phyloP scores from a whole-genome alignment of 805 yeast species.

The Pichia cephalocereana region DNA sequence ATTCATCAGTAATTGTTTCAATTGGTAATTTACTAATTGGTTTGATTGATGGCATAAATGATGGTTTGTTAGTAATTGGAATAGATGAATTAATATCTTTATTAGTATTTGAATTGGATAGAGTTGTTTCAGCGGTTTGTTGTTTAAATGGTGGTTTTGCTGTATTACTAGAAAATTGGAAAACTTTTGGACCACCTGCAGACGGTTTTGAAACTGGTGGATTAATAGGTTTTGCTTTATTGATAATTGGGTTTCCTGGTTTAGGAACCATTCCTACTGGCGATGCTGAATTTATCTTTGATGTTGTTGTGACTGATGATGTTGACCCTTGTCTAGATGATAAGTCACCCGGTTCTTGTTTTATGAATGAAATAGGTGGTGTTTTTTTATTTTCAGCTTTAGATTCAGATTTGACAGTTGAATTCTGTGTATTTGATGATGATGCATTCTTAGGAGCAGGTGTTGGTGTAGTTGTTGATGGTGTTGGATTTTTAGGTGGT shows the following conservation, averaged over 20 bases:
- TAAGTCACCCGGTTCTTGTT: not conserved
- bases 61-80: conserved; percentile 7
- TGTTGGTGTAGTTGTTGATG: conserved; percentile 4
- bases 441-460: not conserved
- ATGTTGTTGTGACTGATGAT: not conserved
- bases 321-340: not conserved
- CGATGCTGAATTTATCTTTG: not conserved
- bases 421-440: no score
- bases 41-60: not conserved
- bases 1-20: not conserved
- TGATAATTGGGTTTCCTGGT: no score
- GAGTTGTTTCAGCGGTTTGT: not conserved
- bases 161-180: conserved; percentile 7
- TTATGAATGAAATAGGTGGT: no score
- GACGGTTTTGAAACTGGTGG: not conserved
- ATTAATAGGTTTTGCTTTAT: not conserved
- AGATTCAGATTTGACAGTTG: no score
- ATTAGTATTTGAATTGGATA: not conserved
- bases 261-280: no score
- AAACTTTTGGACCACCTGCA: conserved; percentile 3
- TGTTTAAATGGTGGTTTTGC: conserved; percentile 4
- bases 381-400: no score
- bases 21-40: conserved; percentile 7
- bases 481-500: conserved; percentile 9
- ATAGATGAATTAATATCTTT: no score